These are phyloP conservation scores for Murraya paniculata DNA, from an alignment of 345 rosid genomes.

Conservation along the genomic window DNA sequence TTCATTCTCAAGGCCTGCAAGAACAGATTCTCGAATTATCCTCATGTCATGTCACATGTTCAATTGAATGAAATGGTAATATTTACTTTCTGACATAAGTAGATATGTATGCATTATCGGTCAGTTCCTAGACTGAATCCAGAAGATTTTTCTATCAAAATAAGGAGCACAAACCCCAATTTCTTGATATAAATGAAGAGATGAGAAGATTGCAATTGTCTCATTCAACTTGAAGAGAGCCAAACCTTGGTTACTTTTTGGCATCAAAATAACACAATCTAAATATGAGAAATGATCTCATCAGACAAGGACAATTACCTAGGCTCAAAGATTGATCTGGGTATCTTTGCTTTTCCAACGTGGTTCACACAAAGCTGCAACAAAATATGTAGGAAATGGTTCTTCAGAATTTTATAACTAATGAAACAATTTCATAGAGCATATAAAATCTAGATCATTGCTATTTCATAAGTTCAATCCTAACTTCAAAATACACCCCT, in stretches of 20 bases:
- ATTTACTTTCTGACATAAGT: neutral
- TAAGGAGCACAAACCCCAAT: neutral
- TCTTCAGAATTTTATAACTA: neutral
- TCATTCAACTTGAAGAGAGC: neutral
- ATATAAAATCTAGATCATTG: neutral
- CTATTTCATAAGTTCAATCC: neutral
- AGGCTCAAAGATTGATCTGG: neutral
- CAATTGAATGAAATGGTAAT: neutral
- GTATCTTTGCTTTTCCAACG: neutral
- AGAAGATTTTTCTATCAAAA: no score
- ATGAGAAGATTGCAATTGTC: neutral
- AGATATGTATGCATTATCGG: neutral
- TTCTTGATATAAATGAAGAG: neutral
- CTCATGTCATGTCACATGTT: constrained; percentile 3
- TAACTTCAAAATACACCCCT: neutral
- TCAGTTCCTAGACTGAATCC: no score
- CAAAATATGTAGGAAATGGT: neutral
- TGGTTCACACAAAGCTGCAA: neutral
- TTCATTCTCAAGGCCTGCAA: constrained; percentile 1
- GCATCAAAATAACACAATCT: neutral
- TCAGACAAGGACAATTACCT: no score
- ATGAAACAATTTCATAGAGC: no score
- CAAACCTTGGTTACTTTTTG: neutral
- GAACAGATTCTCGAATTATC: neutral
- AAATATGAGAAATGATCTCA: neutral